Base-by-base conservation (phyloP, 208 protist species). In the Leishmania tropica region DNA sequence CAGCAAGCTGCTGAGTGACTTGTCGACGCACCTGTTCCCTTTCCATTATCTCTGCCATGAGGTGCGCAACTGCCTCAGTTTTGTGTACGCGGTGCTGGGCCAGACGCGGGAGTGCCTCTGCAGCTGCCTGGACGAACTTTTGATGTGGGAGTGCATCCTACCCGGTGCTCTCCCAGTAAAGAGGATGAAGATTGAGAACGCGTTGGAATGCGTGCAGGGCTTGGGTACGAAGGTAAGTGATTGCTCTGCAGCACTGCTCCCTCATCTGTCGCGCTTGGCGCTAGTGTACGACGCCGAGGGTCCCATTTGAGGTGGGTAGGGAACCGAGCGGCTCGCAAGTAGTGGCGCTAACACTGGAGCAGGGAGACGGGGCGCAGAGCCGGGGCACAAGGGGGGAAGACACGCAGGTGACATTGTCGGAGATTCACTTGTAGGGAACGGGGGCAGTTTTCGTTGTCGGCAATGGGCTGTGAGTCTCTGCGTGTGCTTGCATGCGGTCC, bases 1-100 rank as follows among this genome's bases (percentile, higher is more conserved):
- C 21, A 75, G 82, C 45, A 78, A 81, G 24, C 83, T 97, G 28
- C 54, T 92, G 60, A 58, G 37, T 4, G 88, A 96, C 74, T 81
- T 92, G 64, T 51, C 58, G 45, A 54, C 74, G 85, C 81, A 93
- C 51, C 76, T 96, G 1, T 96, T 94, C 75, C 88, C 89, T 15
- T 96, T 94, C 67, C 93, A 96, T 80, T 97, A 95, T 81, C 85
- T 96, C 6, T 94, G 87, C 71, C 94, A 97, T 54, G 93, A 96
- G 60, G 84, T 96, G 72, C 92, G 90, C 58, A 97, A 97, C 87
- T 90, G 89, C 21, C 84, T 96, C 8, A 94, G 83, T 60, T 97
- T 96, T 72, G 84, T 96, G 4, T 94, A 96, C 81, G 87, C 94
- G n/a, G 94, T 94, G 47, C 79, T 96, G 1, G 89, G 85, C 37